A percentile compares a stretch with the other conserved stretches of the same genome.
These are phyloP conservation scores for Carex sylvatica DNA, from an alignment of 202 grass and related monocot genomes.

Conservation along the genomic window DNA sequence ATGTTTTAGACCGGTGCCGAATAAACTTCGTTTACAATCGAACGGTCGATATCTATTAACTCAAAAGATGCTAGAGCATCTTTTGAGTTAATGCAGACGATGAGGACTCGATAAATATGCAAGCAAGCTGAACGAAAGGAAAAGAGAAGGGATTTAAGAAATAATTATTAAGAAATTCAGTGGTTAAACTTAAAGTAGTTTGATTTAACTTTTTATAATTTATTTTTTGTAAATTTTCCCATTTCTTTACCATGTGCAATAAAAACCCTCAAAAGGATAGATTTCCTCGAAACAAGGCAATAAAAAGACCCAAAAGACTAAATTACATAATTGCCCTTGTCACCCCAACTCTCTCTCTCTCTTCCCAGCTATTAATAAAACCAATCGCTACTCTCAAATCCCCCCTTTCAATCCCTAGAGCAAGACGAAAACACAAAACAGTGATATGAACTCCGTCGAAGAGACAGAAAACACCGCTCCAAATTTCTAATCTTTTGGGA, in stretches of 20 bases:
- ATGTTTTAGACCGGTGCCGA: no score
- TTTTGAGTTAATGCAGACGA: no score
- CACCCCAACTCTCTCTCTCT: background rate
- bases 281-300: slow-evolving; percentile 20
- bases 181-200: no score
- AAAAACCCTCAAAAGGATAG: slow-evolving; percentile 19
- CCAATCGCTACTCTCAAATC: background rate
- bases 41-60: no score
- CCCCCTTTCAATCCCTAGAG: background rate
- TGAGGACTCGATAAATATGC: no score
- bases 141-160: no score
- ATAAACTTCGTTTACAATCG: no score
- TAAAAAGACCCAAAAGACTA: slow-evolving; percentile 24
- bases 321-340: slow-evolving; percentile 1
- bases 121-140: no score
- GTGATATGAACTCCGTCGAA: background rate
- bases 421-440: background rate
- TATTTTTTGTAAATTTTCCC: no score
- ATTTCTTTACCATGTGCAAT: background rate
- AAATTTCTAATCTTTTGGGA: slow-evolving; percentile 3
- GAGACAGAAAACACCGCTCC: background rate
- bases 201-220: no score
- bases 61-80: no score
- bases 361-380: slow-evolving; percentile 4
- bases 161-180: no score